phyloP scores from a whole-genome alignment of 208 protist genomes.

The Trypanosomatidae sp. region DNA sequence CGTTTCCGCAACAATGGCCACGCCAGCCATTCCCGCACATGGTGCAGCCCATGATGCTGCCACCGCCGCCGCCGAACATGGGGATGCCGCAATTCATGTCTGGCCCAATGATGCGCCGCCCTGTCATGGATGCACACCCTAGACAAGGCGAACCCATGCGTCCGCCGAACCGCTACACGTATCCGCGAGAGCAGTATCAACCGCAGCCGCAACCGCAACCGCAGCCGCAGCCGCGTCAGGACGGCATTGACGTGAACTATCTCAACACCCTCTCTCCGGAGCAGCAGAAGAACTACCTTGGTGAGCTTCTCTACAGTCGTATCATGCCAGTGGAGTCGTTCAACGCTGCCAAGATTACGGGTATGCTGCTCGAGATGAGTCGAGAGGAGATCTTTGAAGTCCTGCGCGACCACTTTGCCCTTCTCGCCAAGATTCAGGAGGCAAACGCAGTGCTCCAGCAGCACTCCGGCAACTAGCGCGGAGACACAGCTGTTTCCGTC shows the following conservation, averaged over 20 bases:
- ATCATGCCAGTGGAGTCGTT: slow-evolving; percentile 47
- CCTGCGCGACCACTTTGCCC: slow-evolving; percentile 34
- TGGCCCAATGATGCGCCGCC: slow-evolving; percentile 36
- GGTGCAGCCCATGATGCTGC: slow-evolving; percentile 14
- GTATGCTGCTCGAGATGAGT: slow-evolving; percentile 82
- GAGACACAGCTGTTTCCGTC: not conserved
- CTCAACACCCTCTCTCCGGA: slow-evolving; percentile 56
- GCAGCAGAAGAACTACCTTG: slow-evolving; percentile 77
- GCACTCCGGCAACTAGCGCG: slow-evolving; percentile 29
- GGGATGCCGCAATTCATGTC: slow-evolving; percentile 32
- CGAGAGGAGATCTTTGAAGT: slow-evolving; percentile 69
- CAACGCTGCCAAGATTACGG: slow-evolving; percentile 74
- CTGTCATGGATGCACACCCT: slow-evolving; percentile 24
- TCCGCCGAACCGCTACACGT: slow-evolving; percentile 30
- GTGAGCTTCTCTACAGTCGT: slow-evolving; percentile 60
- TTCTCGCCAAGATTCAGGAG: slow-evolving; percentile 65
- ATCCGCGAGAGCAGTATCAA: slow-evolving; percentile 15
- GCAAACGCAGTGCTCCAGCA: slow-evolving; percentile 58
- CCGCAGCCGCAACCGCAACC: not conserved
- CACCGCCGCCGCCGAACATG: slow-evolving; percentile 20
- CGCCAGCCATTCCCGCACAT: slow-evolving; percentile 25
- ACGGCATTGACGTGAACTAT: slow-evolving; percentile 35
- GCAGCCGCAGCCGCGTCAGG: slow-evolving; percentile 3
- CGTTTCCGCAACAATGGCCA: slow-evolving; percentile 34
- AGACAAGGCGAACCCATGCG: slow-evolving; percentile 30